Conservation (phyloP, 2,329 filamentous ascomycete species). For the Cladosporium austrohemisphaericum region DNA sequence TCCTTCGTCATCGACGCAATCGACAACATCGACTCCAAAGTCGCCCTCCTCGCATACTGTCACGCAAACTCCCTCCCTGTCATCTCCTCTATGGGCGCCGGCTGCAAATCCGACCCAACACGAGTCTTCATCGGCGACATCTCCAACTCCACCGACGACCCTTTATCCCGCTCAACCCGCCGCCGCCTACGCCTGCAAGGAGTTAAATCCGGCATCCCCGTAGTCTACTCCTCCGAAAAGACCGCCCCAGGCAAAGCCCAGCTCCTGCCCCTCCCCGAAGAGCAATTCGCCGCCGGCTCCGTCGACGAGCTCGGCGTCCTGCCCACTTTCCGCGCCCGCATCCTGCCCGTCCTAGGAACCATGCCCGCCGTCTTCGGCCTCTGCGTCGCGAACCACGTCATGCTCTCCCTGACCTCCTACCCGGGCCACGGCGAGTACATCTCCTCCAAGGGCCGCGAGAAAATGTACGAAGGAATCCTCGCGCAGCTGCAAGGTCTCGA, state of each 20-base stretch:
- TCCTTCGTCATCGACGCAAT: slow-evolving; percentile 96
- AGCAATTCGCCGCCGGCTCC: slow-evolving; percentile 80
- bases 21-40: slow-evolving; percentile 97
- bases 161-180: slow-evolving; percentile 78
- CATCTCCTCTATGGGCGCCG: slow-evolving; percentile 93
- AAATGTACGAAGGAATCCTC: slow-evolving; percentile 85
- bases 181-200: slow-evolving; percentile 72
- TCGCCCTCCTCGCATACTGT: slow-evolving; percentile 84
- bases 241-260: slow-evolving; percentile 86
- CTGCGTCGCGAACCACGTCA: slow-evolving; percentile 85
- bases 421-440: slow-evolving; percentile 69
- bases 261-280: slow-evolving; percentile 78
- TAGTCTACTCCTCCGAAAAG: slow-evolving; percentile 89
- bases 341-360: slow-evolving; percentile 88
- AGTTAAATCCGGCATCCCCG: slow-evolving; percentile 79
- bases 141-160: slow-evolving; percentile 79
- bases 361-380: slow-evolving; percentile 98
- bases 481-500: slow-evolving; percentile 72
- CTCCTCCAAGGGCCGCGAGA: slow-evolving; percentile 76
- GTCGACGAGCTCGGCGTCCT: slow-evolving; percentile 85
- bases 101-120: slow-evolving; percentile 84
- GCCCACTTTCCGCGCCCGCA: slow-evolving; percentile 90
- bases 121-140: slow-evolving; percentile 89
- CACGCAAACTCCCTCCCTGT: slow-evolving; percentile 72
- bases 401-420: slow-evolving; percentile 76